Conservation (phyloP, 108 stramenopile genomes). For the Skeletonema grethae region DNA sequence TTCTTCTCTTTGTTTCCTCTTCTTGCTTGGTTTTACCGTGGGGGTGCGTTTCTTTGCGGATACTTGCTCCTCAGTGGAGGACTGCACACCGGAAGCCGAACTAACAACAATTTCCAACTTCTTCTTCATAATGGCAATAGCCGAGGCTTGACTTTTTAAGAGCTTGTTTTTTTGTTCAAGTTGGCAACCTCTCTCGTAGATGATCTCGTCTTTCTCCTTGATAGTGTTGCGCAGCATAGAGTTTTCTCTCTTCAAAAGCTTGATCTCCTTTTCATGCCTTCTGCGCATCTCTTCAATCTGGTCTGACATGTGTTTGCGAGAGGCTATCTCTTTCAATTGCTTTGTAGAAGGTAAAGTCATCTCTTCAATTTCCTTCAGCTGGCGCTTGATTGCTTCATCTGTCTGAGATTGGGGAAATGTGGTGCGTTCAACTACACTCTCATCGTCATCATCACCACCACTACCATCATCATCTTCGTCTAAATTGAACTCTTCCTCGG, state of each 20-base stretch:
- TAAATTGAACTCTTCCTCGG: slow-evolving; percentile 18
- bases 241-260: slow-evolving; percentile 1
- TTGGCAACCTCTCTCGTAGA: not conserved
- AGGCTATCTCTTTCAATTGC: slow-evolving; percentile 21
- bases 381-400: slow-evolving; percentile 20
- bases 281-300: slow-evolving; percentile 18
- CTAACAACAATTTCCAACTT: slow-evolving; percentile 4
- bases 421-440: not conserved
- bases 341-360: slow-evolving; percentile 28
- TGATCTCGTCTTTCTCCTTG: slow-evolving; percentile 21
- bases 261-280: slow-evolving; percentile 6
- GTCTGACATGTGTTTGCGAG: slow-evolving; percentile 20
- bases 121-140: slow-evolving; percentile 17
- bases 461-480: slow-evolving; percentile 6
- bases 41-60: not conserved
- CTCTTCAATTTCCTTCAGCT: slow-evolving; percentile 26
- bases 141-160: slow-evolving; percentile 14
- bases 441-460: not conserved
- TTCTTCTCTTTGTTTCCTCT: slow-evolving; percentile 13
- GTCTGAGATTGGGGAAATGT: slow-evolving; percentile 24
- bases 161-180: slow-evolving; percentile 11
- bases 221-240: slow-evolving; percentile 8
- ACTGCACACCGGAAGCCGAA: not conserved
- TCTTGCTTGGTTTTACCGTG: not conserved
- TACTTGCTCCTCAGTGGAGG: not conserved